Percentiles rank a stretch among this genome's conserved stretches.
phyloP scores from a whole-genome alignment of 257 asterid genomes.

The Capsicum chinense region DNA sequence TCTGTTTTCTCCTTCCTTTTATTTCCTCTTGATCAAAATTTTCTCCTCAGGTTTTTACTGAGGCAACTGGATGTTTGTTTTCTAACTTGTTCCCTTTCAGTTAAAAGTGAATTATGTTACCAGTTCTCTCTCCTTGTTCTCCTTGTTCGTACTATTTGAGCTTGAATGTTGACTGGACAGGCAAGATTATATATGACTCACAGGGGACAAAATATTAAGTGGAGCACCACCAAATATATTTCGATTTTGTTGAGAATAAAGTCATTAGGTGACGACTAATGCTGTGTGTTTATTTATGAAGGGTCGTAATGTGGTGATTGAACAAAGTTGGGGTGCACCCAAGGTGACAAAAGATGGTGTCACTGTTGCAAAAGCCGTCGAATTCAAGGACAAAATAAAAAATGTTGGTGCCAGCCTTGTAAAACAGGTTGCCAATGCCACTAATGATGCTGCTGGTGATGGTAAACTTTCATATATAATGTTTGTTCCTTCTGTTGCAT shows the following conservation, averaged over 20 bases:
- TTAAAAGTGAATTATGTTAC: not conserved
- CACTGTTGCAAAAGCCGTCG: slow-evolving; percentile 57
- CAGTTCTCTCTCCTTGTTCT: not conserved
- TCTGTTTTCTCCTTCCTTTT: not conserved
- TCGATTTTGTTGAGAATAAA: not conserved
- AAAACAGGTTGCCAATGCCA: slow-evolving; percentile 63
- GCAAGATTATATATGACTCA: not conserved
- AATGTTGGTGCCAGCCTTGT: slow-evolving; percentile 67
- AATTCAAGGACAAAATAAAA: slow-evolving; percentile 54
- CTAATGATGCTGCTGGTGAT: slow-evolving; percentile 68
- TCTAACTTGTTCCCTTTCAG: too few species aligned
- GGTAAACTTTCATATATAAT: slow-evolving; percentile 36
- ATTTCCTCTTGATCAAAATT: not conserved
- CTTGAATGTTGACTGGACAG: not conserved
- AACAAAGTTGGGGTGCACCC: slow-evolving; percentile 65
- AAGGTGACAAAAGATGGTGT: slow-evolving; percentile 69
- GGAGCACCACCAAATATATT: not conserved
- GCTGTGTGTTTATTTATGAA: slow-evolving; percentile 17
- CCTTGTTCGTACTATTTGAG: not conserved
- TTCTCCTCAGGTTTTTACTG: not conserved
- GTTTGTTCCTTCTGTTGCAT: not conserved
- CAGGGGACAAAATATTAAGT: not conserved
- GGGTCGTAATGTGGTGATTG: slow-evolving; percentile 61
- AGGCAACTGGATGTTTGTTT: too few species aligned
- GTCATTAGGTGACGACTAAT: not conserved